A percentile compares a stretch with the other conserved stretches of the same genome.
Conservation (phyloP, 2,329 filamentous ascomycete genomes). For the Penicillium psychrosexuale region DNA sequence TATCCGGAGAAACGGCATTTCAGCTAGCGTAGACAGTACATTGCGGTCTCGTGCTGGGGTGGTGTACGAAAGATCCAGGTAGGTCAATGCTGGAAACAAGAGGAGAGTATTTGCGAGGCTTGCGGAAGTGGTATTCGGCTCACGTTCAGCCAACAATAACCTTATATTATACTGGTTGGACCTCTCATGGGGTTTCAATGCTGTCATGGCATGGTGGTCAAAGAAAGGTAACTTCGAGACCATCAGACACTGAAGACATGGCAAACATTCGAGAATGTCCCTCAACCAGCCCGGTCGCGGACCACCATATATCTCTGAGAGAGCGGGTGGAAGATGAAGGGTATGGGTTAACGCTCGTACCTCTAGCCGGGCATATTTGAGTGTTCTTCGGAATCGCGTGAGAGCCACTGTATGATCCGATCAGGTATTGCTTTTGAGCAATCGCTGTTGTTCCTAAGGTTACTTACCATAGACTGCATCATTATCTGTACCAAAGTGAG, state of each 20-base stretch:
- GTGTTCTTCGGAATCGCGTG: constrained; percentile 56
- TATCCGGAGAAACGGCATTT: constrained; percentile 53
- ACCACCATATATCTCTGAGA: constrained; percentile 60
- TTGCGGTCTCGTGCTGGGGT: constrained; percentile 47
- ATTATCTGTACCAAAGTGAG: constrained; percentile 59
- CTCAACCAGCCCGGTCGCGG: constrained; percentile 58
- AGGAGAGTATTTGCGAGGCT: constrained; percentile 52
- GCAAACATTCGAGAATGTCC: constrained; percentile 57
- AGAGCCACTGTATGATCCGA: constrained; percentile 49
- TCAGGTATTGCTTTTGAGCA: background rate
- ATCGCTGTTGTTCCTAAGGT: background rate
- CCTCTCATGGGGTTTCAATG: constrained; percentile 39
- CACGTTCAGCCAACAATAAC: constrained; percentile 55
- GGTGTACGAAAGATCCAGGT: constrained; percentile 58
- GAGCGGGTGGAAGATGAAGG: constrained; percentile 58
- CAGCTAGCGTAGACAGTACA: constrained; percentile 49
- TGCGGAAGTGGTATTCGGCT: constrained; percentile 57
- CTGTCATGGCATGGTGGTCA: constrained; percentile 57
- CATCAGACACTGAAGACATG: constrained; percentile 58
- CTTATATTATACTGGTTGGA: constrained; percentile 48
- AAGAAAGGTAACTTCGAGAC: constrained; percentile 60
- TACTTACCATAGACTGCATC: constrained; percentile 56
- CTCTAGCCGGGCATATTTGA: constrained; percentile 52
- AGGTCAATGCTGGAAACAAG: constrained; percentile 55
- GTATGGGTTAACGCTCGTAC: constrained; percentile 60